Percentiles rank a stretch among this genome's conserved stretches.
phyloP scores from a whole-genome alignment of 495 filamentous ascomycete genomes.

The Penicillium longicatenatum region DNA sequence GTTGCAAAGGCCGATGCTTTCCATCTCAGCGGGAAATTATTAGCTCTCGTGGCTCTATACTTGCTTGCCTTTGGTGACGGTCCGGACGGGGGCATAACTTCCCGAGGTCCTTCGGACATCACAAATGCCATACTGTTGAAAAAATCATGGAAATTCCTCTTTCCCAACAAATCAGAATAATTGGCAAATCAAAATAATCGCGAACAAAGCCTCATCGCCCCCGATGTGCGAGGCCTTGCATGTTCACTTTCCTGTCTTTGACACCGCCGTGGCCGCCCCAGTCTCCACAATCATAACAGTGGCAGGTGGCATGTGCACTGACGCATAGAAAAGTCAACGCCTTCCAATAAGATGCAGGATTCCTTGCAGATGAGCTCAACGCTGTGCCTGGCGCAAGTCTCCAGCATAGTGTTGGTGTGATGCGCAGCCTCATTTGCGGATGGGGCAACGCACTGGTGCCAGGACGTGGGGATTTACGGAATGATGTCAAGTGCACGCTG shows the following conservation, averaged over 20 bases:
- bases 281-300: constrained; percentile 16
- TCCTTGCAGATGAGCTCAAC: constrained; percentile 28
- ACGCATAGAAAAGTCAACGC: not conserved
- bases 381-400: constrained; percentile 26
- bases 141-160: not conserved
- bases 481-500: constrained; percentile 39
- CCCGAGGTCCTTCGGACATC: not conserved
- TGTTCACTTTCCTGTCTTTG: constrained; percentile 2
- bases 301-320: constrained; percentile 17
- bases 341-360: constrained; percentile 16
- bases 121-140: not conserved
- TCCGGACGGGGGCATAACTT: not conserved
- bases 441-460: constrained; percentile 16
- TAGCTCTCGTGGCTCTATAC: constrained; percentile 2
- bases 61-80: not conserved
- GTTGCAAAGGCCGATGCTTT: not conserved
- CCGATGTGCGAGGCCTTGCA: not conserved
- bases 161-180: not conserved
- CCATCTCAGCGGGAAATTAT: constrained; percentile 8
- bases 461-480: constrained; percentile 4
- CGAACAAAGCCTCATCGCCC: not conserved
- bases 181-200: not conserved
- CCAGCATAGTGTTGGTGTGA: constrained; percentile 33
- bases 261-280: constrained; percentile 13
- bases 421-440: constrained; percentile 31